Evolutionary conservation across 495 filamentous ascomycete species (phyloP), one percentile per base, ranked within the genome.

Genomic region (Aspergillus panamensis): DNA sequence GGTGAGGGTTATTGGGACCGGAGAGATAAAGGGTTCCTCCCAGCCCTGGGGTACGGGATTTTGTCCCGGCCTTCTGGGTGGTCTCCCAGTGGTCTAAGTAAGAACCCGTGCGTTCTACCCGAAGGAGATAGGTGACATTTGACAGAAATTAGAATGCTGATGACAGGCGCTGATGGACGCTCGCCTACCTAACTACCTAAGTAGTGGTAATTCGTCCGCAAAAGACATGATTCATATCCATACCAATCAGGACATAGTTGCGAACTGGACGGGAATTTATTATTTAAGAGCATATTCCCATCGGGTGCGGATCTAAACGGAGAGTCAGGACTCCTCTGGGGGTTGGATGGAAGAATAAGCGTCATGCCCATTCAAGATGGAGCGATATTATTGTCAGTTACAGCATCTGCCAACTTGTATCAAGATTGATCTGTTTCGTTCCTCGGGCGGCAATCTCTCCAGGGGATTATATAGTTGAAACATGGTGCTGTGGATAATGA

Each of bases 21-120:
- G 17, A 45, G 19, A 45, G 42, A 21, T 7, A 45, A 20, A 20
- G 10, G 17, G 7, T 45, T 45, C 42, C 6, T 40, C 37, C 6
- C 20, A 3, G 10, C 42, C 17, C 17, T 45, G n/a, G 16, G 42
- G 16, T 20, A 45, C 42, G 42, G 42, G 42, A 19, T 17, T 20
- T 13, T 45, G 17, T 21, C 20, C 42, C 42, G 42, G 16, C 17
- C 42, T 20, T 45, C 42, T 45, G n/a, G 42, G 16, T 1, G 42
- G 17, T 31, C 32, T 58, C 50, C 56, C 56, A 47, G 56, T 29
- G 8, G 8, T 31, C 40, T 39, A 48, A 48, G 9, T 47, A 58
- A 25, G 39, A 52, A 58, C 47, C 56, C 56, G 56, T 58, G 56
- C 56, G 48, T 40, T 9, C 44, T 12, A 44, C 55, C 48, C 5